Base-by-base conservation (phyloP, 225 moss, liverwort and hornwort genomes). In the Ulota crispa region DNA sequence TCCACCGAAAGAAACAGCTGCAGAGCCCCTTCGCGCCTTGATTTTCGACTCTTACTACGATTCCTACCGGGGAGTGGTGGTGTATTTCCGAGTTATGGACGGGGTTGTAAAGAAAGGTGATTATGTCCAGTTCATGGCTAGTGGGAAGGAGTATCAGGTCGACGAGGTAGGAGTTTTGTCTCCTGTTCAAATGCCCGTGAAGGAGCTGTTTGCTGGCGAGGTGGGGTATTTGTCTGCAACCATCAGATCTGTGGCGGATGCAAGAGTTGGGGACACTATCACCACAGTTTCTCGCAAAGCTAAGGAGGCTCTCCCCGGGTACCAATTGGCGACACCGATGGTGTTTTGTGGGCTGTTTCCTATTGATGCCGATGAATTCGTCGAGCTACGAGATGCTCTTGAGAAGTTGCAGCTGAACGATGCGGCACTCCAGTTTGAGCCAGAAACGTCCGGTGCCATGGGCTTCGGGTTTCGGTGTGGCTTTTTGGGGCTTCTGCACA, bases 391-490 rank as follows among this genome's bases (percentile, higher is more conserved):
- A 78, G 98, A 98, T 79, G 93, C 97, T 16, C 89, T 98, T 55
- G 97, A 95, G 72, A 98, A 91, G 80, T 69, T 98, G 85, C 97
- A 98, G 90, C 83, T 98, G 75, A 95, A 98, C 77, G 98, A 95
- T 91, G 95, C 95, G 15, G 95, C 95, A 5, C 85, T 98, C 12
- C 90, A 94, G 90, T 98, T 94, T 82, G 98, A 98, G 83, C 98
- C 95, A 37, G 98, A 98, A 82, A 85, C 94, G 30, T 98, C 95
- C 3, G 95, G 92, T 85, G 98, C 98, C 32, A 98, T 95, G 98
- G 98, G 98, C 10, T 98, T 98, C 53, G 98, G 98, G 65, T 98
- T 98, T 66, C 91, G 98, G 14, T 98, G 98, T 71, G 98, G 98
- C 62, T 98, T 98, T 71, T 84, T 98, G 77, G 98, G 98, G 47